Evolutionary conservation across 768 basidiomycete species (phyloP).

Genomic region (Cubamyces lactineus): DNA sequence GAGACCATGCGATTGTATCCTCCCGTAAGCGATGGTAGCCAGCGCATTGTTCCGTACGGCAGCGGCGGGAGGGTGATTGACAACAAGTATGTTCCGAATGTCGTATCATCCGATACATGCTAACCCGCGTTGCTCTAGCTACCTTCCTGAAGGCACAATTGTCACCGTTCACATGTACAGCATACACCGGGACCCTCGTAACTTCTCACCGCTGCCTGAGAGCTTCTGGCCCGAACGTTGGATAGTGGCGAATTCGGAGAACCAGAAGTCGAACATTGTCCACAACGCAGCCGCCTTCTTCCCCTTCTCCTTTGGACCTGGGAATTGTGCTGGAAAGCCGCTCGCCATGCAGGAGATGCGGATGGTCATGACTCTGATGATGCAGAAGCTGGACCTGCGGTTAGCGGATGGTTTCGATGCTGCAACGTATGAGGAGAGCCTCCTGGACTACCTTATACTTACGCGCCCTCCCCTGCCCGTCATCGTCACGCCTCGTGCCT

Average conservation of each 20-base stretch:
- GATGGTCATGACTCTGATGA: conserved; percentile 33
- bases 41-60: conserved; percentile 39
- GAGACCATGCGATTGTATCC: conserved; percentile 52
- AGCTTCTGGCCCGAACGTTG: conserved; percentile 49
- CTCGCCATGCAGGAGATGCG: conserved; percentile 45
- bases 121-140: conserved; percentile 32
- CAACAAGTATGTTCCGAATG: conserved; percentile 32
- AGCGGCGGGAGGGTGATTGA: conserved; percentile 41
- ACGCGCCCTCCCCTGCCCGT: conserved; percentile 19
- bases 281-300: conserved; percentile 34
- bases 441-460: conserved; percentile 21
- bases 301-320: conserved; percentile 53
- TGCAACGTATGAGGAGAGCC: conserved; percentile 6
- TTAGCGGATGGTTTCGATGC: conserved; percentile 19
- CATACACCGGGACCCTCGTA: conserved; percentile 47
- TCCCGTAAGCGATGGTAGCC: conserved; percentile 44
- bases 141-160: conserved; percentile 45
- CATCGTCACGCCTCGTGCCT: conserved; percentile 1
- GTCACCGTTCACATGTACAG: conserved; percentile 42
- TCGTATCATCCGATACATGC: neutral
- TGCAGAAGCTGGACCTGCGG: conserved; percentile 31
- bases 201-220: conserved; percentile 48
- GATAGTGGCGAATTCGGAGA: conserved; percentile 34
- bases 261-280: conserved; percentile 4
- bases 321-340: conserved; percentile 52